These are phyloP conservation scores for Cystoderma amianthinum DNA, from an alignment of 768 basidiomycete species.

Conservation along the genomic window DNA sequence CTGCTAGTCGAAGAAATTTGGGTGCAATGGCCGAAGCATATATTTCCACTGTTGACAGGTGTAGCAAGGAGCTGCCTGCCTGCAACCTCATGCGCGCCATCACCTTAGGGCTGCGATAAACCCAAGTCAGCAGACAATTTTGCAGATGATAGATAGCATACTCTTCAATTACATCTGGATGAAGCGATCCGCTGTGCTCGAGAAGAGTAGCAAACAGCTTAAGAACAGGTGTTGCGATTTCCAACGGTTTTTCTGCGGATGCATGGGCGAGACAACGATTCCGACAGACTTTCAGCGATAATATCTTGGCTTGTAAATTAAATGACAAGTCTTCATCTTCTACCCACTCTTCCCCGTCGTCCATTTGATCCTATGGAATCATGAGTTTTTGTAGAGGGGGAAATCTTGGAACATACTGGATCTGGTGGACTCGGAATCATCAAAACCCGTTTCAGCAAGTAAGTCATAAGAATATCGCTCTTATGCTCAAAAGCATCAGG, in stretches of 20 bases:
- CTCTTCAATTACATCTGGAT: slow-evolving; percentile 36
- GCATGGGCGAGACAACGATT: slow-evolving; percentile 75
- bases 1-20: slow-evolving; percentile 63
- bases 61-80: slow-evolving; percentile 75
- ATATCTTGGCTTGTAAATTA: slow-evolving; percentile 61
- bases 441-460: slow-evolving; percentile 64
- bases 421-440: slow-evolving; percentile 45
- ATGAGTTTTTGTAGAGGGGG: background rate
- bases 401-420: slow-evolving; percentile 34
- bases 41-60: slow-evolving; percentile 53
- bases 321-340: slow-evolving; percentile 56
- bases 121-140: slow-evolving; percentile 3
- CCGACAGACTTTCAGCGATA: slow-evolving; percentile 74
- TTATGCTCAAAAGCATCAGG: slow-evolving; percentile 72
- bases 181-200: slow-evolving; percentile 59
- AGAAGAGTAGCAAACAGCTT: slow-evolving; percentile 72
- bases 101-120: slow-evolving; percentile 41
- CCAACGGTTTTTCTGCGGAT: slow-evolving; percentile 45
- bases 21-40: slow-evolving; percentile 52
- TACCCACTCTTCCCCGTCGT: slow-evolving; percentile 69
- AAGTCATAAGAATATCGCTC: slow-evolving; percentile 68
- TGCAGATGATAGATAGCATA: slow-evolving; percentile 19
- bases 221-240: slow-evolving; percentile 68
- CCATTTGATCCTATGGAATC: slow-evolving; percentile 46
- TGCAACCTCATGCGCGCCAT: slow-evolving; percentile 78